These are phyloP conservation scores for Fraxinus greggii DNA, from an alignment of 305 asterid genomes.

Conservation along the genomic window DNA sequence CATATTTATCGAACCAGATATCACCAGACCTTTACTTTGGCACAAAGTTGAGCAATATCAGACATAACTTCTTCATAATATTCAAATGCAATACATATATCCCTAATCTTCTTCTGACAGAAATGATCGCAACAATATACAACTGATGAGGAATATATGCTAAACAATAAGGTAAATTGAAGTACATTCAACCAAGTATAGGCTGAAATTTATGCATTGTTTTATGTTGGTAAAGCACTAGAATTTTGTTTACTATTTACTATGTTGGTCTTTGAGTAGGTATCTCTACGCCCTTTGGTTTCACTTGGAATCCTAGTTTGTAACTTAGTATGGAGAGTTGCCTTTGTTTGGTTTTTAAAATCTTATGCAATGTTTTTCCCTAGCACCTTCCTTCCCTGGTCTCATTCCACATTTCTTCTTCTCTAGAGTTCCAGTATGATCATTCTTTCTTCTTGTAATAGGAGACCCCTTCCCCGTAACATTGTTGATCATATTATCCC, in stretches of 20 bases:
- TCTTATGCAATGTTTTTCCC: background rate
- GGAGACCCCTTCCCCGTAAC: background rate
- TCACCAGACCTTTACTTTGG: background rate
- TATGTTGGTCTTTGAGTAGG: background rate
- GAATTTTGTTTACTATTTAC: background rate
- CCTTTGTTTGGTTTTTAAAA: background rate
- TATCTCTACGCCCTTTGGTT: background rate
- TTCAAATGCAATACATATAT: constrained; percentile 15
- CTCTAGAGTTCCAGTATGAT: background rate
- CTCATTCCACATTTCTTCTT: background rate
- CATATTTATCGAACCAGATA: constrained; percentile 1
- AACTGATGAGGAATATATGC: background rate
- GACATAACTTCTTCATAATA: constrained; percentile 14
- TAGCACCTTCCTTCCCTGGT: background rate
- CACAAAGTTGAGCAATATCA: background rate
- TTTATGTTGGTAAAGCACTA: background rate
- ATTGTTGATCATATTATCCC: background rate
- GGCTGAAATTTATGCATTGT: background rate
- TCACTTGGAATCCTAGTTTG: background rate
- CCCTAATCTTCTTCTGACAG: constrained; percentile 6
- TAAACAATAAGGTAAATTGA: background rate
- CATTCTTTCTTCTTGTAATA: background rate
- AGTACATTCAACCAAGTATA: background rate
- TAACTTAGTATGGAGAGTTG: background rate
- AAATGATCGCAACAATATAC: constrained; percentile 3